phyloP scores from a whole-genome alignment of 2,329 filamentous ascomycete species.

The Cylindrodendrum hubeiense region DNA sequence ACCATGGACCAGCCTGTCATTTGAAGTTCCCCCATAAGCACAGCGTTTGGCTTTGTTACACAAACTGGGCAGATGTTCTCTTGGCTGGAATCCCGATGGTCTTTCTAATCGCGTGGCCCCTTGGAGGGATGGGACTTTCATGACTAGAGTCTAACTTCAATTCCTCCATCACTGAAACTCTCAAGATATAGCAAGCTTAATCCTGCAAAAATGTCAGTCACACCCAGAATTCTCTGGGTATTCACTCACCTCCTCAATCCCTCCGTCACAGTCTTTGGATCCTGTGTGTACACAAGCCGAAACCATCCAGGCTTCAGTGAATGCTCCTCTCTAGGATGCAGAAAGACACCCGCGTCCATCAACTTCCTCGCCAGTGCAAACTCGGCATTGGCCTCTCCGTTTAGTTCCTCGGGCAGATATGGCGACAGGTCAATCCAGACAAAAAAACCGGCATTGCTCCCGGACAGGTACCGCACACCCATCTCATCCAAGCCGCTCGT shows the following conservation, averaged over 20 bases:
- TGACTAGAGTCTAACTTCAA: no score
- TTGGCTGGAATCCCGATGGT: not conserved
- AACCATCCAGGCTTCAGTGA: slow-evolving; percentile 64
- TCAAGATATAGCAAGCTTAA: slow-evolving; percentile 29
- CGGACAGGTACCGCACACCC: slow-evolving; percentile 57
- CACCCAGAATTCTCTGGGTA: no score
- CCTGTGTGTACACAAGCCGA: slow-evolving; percentile 64
- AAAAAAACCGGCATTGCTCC: slow-evolving; percentile 70
- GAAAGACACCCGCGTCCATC: slow-evolving; percentile 60
- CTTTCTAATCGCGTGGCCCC: no score
- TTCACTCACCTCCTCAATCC: slow-evolving; percentile 50
- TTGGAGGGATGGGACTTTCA: no score
- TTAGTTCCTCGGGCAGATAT: slow-evolving; percentile 50
- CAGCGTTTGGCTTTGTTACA: not conserved
- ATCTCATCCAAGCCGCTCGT: slow-evolving; percentile 53
- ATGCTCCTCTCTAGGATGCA: slow-evolving; percentile 62
- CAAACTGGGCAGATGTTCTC: not conserved
- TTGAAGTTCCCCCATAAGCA: not conserved
- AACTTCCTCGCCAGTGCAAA: slow-evolving; percentile 59
- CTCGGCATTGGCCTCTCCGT: slow-evolving; percentile 53
- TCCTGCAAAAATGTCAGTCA: slow-evolving; percentile 28
- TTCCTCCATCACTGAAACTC: no score
- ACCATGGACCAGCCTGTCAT: not conserved
- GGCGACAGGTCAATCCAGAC: slow-evolving; percentile 65
- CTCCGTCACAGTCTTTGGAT: slow-evolving; percentile 49